Conservation (phyloP, 345 rosid species). For the Salix exigua region DNA sequence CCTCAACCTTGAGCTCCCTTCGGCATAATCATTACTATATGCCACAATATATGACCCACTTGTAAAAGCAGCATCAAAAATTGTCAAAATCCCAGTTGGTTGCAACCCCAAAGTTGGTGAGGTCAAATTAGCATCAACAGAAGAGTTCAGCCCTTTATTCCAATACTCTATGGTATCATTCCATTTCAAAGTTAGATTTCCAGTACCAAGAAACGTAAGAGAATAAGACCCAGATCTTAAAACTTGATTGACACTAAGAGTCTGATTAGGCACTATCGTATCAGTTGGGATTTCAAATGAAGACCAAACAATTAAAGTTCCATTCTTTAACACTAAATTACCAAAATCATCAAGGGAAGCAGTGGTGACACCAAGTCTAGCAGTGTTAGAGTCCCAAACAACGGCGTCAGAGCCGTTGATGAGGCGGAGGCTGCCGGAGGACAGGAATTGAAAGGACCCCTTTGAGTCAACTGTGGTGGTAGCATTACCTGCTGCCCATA, state of each 20-base stretch:
- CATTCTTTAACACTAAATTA: constrained; percentile 30
- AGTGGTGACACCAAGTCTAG: constrained; percentile 38
- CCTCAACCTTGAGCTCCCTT: constrained; percentile 46
- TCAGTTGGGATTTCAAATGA: constrained; percentile 48
- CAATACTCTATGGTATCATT: constrained; percentile 41
- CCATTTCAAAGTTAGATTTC: constrained; percentile 54
- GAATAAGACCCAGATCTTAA: constrained; percentile 48
- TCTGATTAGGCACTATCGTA: constrained; percentile 49
- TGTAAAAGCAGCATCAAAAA: constrained; percentile 34
- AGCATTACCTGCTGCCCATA: constrained; percentile 48
- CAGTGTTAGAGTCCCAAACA: constrained; percentile 54
- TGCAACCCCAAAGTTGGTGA: constrained; percentile 48
- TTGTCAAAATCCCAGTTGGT: constrained; percentile 37
- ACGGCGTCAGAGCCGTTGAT: constrained; percentile 49
- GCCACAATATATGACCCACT: constrained; percentile 23
- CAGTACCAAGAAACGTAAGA: constrained; percentile 33
- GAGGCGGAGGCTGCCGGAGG: constrained; percentile 54
- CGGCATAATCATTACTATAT: constrained; percentile 55
- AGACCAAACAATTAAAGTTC: constrained; percentile 44
- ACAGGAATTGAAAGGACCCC: constrained; percentile 41
- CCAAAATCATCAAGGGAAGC: constrained; percentile 54
- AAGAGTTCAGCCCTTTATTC: constrained; percentile 47
- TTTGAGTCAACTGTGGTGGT: constrained; percentile 39
- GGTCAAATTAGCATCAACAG: constrained; percentile 34
- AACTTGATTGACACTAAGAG: constrained; percentile 20